phyloP scores from a whole-genome alignment of 192 early-diverging fungal genomes.

The Pecoramyces ruminantium region DNA sequence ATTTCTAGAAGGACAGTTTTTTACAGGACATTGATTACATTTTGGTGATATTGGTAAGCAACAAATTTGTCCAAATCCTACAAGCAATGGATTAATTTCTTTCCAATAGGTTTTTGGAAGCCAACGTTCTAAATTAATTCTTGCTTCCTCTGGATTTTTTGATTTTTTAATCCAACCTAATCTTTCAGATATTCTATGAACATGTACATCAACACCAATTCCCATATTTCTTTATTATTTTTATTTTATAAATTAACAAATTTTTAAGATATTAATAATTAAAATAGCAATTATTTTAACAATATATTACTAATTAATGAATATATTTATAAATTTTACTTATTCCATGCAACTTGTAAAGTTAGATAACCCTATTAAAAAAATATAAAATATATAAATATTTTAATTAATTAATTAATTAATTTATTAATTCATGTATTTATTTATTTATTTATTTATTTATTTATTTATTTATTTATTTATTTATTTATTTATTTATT shows the following conservation, averaged over 20 bases:
- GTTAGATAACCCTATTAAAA: constrained; percentile 45
- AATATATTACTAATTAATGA: no score
- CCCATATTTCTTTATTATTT: constrained; percentile 39
- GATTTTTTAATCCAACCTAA: constrained; percentile 69
- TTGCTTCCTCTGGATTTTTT: constrained; percentile 63
- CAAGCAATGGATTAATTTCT: constrained; percentile 72
- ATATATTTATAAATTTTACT: no score
- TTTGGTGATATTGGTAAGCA: constrained; percentile 57
- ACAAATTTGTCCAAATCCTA: constrained; percentile 77
- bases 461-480: no score
- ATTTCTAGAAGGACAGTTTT: constrained; percentile 5
- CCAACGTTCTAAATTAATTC: constrained; percentile 60
- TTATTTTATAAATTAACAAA: no score
- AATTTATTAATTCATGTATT: no score
- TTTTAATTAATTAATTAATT: no score
- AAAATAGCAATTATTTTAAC: no score
- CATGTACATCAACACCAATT: constrained; percentile 93
- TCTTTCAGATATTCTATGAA: constrained; percentile 74
- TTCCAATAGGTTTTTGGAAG: constrained; percentile 68
- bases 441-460: no score
- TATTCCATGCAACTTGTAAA: constrained; percentile 71
- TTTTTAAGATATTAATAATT: no score
- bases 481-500: no score
- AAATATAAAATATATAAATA: background rate
- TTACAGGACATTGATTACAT: constrained; percentile 68